Base-by-base conservation (phyloP, 108 stramenopile genomes). In the Nitzschia sp. region DNA sequence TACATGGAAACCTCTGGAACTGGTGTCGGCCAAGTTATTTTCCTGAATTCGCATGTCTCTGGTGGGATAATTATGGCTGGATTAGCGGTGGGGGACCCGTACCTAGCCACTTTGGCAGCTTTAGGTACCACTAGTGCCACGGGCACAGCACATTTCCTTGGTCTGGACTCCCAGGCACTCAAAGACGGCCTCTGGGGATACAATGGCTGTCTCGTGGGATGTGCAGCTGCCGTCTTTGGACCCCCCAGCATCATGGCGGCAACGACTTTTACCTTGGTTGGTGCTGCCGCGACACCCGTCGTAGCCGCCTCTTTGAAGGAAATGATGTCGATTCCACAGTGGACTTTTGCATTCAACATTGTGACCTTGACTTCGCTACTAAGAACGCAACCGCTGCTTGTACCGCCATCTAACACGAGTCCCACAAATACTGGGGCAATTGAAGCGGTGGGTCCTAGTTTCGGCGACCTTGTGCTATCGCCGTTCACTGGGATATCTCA, bases 151-250 rank as follows among this genome's bases (percentile, higher is more conserved):
- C 28, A 56, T 11, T 17, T 53, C 2, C 41, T 72, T n/a, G 85
- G 82, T 9, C 57, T 86, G 6, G 85, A 89, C 53, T 29, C 57
- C 28, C 16, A 29, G 13, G 59, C 82, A 2, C 47, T 79, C 21
- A 61, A 70, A 9, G 67, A 86, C 64, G 92, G 92, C 2, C 66
- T 93, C 9, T 77, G 45, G 56, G 83, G 83, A 19, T 93, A 91
- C 85, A 93, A 93, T 69, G 92, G 92, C 9, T 86, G 82, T 17
- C 72, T 93, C 46, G 77, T 93, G 16, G 92, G 92, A 33, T 93
- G 92, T 68, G 92, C 89, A 9, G 66, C 83, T 29, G 82, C 89
- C 3, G 89, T 86, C 28, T 90, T 91, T 73, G 81, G 82, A 2
- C 23, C 74, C 8, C 53, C 75, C 2, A 69, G 63, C 68, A 13